These are phyloP conservation scores for Kodamaea kaohsiungensis DNA, from an alignment of 805 yeast species.

Conservation along the genomic window DNA sequence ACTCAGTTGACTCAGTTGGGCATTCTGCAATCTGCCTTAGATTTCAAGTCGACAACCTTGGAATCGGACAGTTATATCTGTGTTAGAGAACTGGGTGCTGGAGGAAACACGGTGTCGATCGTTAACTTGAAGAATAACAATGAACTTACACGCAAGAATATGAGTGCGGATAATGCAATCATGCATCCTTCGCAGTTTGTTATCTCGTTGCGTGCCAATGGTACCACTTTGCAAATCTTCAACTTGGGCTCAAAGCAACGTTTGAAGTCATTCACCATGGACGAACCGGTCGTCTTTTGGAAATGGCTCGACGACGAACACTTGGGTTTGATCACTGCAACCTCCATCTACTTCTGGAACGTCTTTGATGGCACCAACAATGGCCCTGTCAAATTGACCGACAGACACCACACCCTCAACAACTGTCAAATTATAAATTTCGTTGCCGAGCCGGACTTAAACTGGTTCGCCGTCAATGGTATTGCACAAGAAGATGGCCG, in stretches of 20 bases:
- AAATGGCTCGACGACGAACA: conserved; percentile 77
- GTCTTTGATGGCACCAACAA: conserved; percentile 75
- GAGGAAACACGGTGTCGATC: conserved; percentile 89
- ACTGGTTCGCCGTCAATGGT: conserved; percentile 96
- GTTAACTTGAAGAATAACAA: conserved; percentile 80
- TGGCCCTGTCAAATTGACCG: conserved; percentile 80
- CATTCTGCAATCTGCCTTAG: conserved; percentile 79
- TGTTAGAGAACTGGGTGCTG: conserved; percentile 62
- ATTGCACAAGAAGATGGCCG: conserved; percentile 92
- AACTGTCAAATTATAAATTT: conserved; percentile 90
- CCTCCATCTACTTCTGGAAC: conserved; percentile 76
- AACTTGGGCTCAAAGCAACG: conserved; percentile 85
- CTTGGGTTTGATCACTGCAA: conserved; percentile 83
- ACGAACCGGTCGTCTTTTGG: conserved; percentile 93
- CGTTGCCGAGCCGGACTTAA: conserved; percentile 72
- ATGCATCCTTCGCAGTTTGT: conserved; percentile 91
- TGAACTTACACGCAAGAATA: conserved; percentile 81
- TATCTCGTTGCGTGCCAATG: conserved; percentile 92
- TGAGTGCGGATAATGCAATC: conserved; percentile 97
- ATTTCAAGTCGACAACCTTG: conserved; percentile 90
- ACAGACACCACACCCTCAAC: conserved; percentile 76
- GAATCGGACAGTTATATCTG: conserved; percentile 92
- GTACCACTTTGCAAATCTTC: conserved; percentile 93
- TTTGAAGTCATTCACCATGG: conserved; percentile 81
- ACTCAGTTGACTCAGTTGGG: conserved; percentile 86